Conservation (phyloP, 1,284 basidiomycete species). For the Sanghuangporus sanghuang region DNA sequence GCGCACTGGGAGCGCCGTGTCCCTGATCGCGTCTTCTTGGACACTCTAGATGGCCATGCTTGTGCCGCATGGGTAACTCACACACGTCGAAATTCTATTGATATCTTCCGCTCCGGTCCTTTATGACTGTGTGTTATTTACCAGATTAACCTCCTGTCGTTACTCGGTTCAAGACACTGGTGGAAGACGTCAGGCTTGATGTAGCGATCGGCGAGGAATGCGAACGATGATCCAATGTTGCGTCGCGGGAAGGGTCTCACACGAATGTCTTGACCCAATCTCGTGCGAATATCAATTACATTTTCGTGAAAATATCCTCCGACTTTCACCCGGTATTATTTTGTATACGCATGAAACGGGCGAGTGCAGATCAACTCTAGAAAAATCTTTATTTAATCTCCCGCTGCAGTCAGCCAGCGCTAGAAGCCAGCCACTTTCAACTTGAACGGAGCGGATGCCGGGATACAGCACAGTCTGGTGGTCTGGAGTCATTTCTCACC, state of each 20-base stretch:
- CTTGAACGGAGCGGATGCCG: not conserved
- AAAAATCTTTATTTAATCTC: not conserved
- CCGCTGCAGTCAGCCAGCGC: not conserved
- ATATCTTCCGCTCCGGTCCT: not conserved
- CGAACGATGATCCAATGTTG: too few relatives aligned
- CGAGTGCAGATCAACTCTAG: not conserved
- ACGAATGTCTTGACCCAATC: not conserved
- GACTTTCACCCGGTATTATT: not conserved
- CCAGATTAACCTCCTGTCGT: too few relatives aligned
- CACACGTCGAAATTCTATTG: not conserved
- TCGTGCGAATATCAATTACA: not conserved
- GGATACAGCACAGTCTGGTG: not conserved
- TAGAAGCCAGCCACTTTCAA: not conserved
- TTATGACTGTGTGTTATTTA: not conserved
- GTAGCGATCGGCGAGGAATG: too few relatives aligned
- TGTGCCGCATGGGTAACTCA: not conserved
- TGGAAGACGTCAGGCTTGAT: too few relatives aligned
- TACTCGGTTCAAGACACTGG: too few relatives aligned
- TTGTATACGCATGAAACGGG: not conserved
- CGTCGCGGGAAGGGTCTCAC: not conserved
- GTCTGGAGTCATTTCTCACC: not conserved
- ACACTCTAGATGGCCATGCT: not conserved
- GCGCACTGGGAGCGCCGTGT: not conserved
- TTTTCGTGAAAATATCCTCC: not conserved
- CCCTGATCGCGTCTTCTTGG: not conserved